Evolutionary conservation across 1,139 yeast species (phyloP), one percentile per base, ranked within the genome.

Genomic region (Candida tetrigidarum): DNA sequence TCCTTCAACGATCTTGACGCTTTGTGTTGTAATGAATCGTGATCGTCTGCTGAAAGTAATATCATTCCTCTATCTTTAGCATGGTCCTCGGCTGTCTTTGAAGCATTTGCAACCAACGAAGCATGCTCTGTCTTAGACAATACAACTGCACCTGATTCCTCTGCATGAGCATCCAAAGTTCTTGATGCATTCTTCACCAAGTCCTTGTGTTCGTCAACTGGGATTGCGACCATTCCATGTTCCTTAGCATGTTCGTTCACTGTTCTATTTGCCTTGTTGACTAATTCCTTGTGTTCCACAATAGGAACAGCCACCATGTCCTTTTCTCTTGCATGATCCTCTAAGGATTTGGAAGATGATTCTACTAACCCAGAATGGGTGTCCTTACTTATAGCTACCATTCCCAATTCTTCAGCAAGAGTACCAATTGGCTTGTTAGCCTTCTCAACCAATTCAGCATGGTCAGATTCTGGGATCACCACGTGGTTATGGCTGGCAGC

Each of bases 401-500:
- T 41, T 9, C 53, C 50, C 8, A 40, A 41, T 23, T 50, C 53
- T 6, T 42, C 34, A 2, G 64, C 64, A 9, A 49, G 40, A 2
- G 43, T 52, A 35, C 50, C 52, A 3, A 58, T 43, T 6, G 61
- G 39, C 30, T 48, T 54, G 10, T 49, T 47, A 1, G 63, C 55
- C 30, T 36, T 49, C 1, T 30, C 34, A 18, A 43, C 42, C 23
- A 61, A 49, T 2, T 22, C 27, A 1, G 39, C 15, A 39, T 46
- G 49, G 0, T 60, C 63, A 3, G 45, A 36, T 5, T 47, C 41
- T 1, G 59, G 47, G 5, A 65, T 36, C 11, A 67, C 44, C 2
- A 52, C 47, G 42, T 63, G 62, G 27, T 50, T 48, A 38, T 49
- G 50, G 1, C 39, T 16, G 4, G 36, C 36, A 1, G 67, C 67